Evolutionary conservation across 129 eudicot species (phyloP).

Genomic region (Artemisia tridentata): DNA sequence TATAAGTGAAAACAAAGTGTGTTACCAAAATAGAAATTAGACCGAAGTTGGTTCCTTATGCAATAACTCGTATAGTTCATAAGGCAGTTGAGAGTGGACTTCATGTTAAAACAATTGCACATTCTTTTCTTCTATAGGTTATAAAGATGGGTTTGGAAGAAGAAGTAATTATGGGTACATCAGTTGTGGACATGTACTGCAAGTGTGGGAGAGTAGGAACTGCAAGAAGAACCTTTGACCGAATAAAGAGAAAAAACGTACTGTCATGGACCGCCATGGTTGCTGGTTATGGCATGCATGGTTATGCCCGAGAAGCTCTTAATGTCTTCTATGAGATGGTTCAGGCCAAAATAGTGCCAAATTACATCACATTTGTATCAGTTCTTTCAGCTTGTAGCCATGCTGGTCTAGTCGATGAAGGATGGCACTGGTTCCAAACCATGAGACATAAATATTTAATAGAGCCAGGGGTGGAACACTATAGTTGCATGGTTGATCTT

Average conservation of each 20-base stretch:
- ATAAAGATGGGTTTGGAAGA: slow-evolving; percentile 50
- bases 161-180: slow-evolving; percentile 50
- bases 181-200: slow-evolving; percentile 56
- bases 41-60: neutral
- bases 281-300: slow-evolving; percentile 59
- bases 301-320: slow-evolving; percentile 52
- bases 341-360: slow-evolving; percentile 35
- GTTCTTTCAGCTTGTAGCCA: slow-evolving; percentile 62
- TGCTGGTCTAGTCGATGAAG: slow-evolving; percentile 61
- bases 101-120: slow-evolving; percentile 8
- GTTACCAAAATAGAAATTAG: neutral
- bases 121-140: slow-evolving; percentile 24
- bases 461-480: slow-evolving; percentile 55
- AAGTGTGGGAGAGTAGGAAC: slow-evolving; percentile 49
- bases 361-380: slow-evolving; percentile 52
- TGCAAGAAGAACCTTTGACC: slow-evolving; percentile 47
- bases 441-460: slow-evolving; percentile 37
- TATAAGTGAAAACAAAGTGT: neutral
- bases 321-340: slow-evolving; percentile 48
- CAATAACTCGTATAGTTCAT: neutral
- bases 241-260: slow-evolving; percentile 40
- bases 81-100: neutral
- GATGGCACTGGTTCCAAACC: slow-evolving; percentile 48
- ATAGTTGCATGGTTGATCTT: slow-evolving; percentile 66
- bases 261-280: slow-evolving; percentile 61